Evolutionary conservation across 805 yeast genomes (phyloP).

Genomic region (Pichia cephalocereana): DNA sequence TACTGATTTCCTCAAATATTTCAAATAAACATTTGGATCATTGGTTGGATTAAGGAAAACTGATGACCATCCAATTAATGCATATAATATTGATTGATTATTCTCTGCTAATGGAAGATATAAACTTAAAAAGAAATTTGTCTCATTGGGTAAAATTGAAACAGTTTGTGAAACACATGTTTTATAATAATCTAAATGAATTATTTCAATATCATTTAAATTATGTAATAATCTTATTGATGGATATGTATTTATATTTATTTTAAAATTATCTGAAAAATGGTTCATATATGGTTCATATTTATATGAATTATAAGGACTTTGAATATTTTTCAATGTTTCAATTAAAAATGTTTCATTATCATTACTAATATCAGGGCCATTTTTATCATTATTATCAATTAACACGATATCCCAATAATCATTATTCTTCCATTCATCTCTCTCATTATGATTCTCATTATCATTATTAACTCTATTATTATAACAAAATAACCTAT

Average conservation of each 20-base stretch:
- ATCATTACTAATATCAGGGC: no score
- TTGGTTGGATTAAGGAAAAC: slow-evolving; percentile 14
- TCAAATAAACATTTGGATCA: neutral
- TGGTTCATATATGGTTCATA: no score
- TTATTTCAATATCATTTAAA: slow-evolving; percentile 9
- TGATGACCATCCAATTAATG: slow-evolving; percentile 48
- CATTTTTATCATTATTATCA: no score
- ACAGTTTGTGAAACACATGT: slow-evolving; percentile 37
- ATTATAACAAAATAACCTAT: no score
- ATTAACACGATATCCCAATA: no score
- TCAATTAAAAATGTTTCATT: neutral
- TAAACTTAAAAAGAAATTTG: slow-evolving; percentile 41
- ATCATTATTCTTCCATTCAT: no score
- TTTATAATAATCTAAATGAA: slow-evolving; percentile 37
- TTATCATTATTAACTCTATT: no score
- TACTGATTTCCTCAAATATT: slow-evolving; percentile 4
- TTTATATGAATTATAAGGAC: neutral
- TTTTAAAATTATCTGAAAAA: neutral
- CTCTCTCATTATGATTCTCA: no score
- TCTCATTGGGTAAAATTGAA: slow-evolving; percentile 38
- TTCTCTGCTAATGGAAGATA: slow-evolving; percentile 46
- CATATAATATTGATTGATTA: slow-evolving; percentile 37
- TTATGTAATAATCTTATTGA: slow-evolving; percentile 10
- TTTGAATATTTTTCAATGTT: neutral
- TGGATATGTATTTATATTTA: slow-evolving; percentile 1